These are phyloP conservation scores for Ogataea pignaliae DNA, from an alignment of 805 yeast species.

Conservation along the genomic window DNA sequence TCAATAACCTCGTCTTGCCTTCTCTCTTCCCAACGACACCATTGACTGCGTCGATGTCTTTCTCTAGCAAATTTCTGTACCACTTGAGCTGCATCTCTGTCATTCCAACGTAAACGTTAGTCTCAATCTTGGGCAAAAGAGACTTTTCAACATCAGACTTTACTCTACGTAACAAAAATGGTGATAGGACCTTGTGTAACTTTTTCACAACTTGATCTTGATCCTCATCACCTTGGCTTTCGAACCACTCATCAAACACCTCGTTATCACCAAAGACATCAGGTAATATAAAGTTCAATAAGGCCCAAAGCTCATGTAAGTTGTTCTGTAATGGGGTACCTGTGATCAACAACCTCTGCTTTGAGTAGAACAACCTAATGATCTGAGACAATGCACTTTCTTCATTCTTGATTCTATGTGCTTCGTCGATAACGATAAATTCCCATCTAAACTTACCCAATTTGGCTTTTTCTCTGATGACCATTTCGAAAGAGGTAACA, in stretches of 20 bases:
- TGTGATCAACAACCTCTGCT: slow-evolving; percentile 80
- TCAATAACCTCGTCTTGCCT: slow-evolving; percentile 83
- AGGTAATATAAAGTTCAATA: slow-evolving; percentile 83
- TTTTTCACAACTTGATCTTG: slow-evolving; percentile 86
- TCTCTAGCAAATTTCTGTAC: slow-evolving; percentile 85
- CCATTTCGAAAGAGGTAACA: slow-evolving; percentile 90
- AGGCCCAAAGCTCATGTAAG: slow-evolving; percentile 94
- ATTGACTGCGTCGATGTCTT: slow-evolving; percentile 93
- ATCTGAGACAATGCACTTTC: slow-evolving; percentile 90
- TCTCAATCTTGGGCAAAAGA: slow-evolving; percentile 83
- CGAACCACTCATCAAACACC: slow-evolving; percentile 91
- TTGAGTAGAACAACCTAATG: slow-evolving; percentile 81
- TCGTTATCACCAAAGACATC: slow-evolving; percentile 93
- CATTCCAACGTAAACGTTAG: slow-evolving; percentile 90
- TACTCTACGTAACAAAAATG: slow-evolving; percentile 83
- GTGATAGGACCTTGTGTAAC: slow-evolving; percentile 81
- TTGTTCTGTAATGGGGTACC: slow-evolving; percentile 97
- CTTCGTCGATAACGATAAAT: slow-evolving; percentile 91
- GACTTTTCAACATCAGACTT: slow-evolving; percentile 93
- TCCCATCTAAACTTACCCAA: slow-evolving; percentile 88
- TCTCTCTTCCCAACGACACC: slow-evolving; percentile 94
- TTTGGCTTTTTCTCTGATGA: slow-evolving; percentile 78
- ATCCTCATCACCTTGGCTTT: slow-evolving; percentile 53
- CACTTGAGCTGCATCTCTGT: slow-evolving; percentile 90
- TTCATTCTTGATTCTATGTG: slow-evolving; percentile 94